phyloP scores from a whole-genome alignment of 306 rosid genomes.

The Rosa multiflora region DNA sequence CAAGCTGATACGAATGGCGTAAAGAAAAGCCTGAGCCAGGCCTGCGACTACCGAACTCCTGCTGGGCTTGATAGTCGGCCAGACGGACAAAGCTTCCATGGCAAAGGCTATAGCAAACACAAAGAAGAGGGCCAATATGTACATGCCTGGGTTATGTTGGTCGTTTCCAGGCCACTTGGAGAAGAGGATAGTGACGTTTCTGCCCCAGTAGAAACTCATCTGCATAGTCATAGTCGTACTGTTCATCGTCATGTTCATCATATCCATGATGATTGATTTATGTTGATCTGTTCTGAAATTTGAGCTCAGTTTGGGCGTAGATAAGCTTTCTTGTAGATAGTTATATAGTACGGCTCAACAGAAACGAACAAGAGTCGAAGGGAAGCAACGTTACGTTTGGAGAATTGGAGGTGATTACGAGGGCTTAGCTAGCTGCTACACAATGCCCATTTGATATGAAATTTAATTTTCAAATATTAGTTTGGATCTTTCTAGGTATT shows the following conservation, averaged over 20 bases:
- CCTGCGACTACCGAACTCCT: slow-evolving; percentile 22
- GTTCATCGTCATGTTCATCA: slow-evolving; percentile 6
- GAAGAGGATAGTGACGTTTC: slow-evolving; percentile 51
- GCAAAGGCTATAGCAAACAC: slow-evolving; percentile 49
- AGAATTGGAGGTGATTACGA: slow-evolving; percentile 2
- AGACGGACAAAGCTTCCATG: slow-evolving; percentile 44
- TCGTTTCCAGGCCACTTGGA: slow-evolving; percentile 56
- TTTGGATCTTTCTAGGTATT: background rate
- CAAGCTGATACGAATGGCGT: slow-evolving; percentile 43
- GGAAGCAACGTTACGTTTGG: background rate
- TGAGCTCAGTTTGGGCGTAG: background rate
- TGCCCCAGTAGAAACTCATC: slow-evolving; percentile 77
- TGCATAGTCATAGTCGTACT: slow-evolving; percentile 34
- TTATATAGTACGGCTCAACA: background rate
- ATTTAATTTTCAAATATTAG: background rate
- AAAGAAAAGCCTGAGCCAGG: slow-evolving; percentile 24
- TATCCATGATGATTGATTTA: background rate
- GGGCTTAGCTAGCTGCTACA: slow-evolving; percentile 1
- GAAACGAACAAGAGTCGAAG: background rate
- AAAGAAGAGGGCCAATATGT: slow-evolving; percentile 52
- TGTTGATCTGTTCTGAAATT: background rate
- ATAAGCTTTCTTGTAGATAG: background rate
- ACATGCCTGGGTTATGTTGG: slow-evolving; percentile 44
- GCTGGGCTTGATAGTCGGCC: slow-evolving; percentile 23
- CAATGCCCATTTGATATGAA: background rate